Evolutionary conservation across 2,329 filamentous ascomycete species (phyloP), one percentile per base, ranked within the genome.

Genomic region (Nigrograna mackinnonii): DNA sequence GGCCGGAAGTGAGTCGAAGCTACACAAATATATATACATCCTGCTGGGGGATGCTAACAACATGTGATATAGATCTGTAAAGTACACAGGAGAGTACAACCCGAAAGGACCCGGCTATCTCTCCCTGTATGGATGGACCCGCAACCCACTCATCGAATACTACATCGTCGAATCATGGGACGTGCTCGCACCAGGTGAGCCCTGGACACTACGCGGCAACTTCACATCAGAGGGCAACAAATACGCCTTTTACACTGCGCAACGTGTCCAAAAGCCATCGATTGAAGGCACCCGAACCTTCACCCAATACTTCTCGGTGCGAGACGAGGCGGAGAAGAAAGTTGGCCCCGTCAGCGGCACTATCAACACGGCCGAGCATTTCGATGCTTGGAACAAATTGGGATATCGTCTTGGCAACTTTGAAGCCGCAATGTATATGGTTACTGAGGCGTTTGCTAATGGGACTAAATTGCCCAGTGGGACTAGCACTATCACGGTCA

Each of bases 71-170:
- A 64, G 62, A 21, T 61, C 58, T 39, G 60, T 66, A 26, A 64
- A 57, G 35, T 70, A 68, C 61, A 59, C 54, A 17, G 66, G 62
- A 13, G 41, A 37, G 6, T 69, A 69, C 61, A 54, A 44, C 22
- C 59, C 66, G 44, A 57, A 55, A 31, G 63, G 62, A 19, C 63
- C 63, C 47, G 62, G 60, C 4, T 80, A 80, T 52, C 73, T 83
- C 14, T 56, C 78, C 12, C 57, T 82, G 19, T 82, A 82, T 52
- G 79, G 79, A 22, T 83, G 79, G 77, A 78, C 74, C 4, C 66
- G 57, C 6, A 71, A 68, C 54, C 76, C 76, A 0, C 64, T 79
- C 18, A 67, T 80, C 54, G 79, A 81, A 54, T 81, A 79, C 67
- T 72, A 61, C 49, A 54, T 61, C 41, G 46, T 61, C 77, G 80